Base-by-base conservation (phyloP, 176 grass and related monocot genomes). In the Typha latifolia region DNA sequence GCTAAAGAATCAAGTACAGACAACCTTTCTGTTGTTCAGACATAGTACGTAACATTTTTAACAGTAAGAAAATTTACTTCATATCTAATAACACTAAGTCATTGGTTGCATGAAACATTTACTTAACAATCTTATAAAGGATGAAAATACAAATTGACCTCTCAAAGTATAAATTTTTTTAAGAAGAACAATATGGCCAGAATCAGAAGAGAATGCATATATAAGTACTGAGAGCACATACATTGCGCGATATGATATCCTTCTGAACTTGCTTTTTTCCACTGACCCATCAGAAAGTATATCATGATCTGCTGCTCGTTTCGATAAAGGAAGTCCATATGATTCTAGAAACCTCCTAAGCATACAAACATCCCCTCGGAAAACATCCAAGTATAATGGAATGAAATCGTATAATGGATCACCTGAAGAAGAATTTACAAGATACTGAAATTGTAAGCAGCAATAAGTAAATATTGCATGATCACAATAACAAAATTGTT, bases 351-450 rank as follows among this genome's bases (percentile, higher is more conserved):
- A 84, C 12, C 85, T 77, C 81, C 79, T 81, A 32, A 99, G 83
- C 68, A 99, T 81, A 72, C 56, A 75, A 18, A 15, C 68, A 64
- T 93, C 86, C 80, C 94, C 86, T 47, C 81, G 84, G 51, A 99
- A 89, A 82, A 93, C 74, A 87, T 99, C 94, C 47, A 99, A 63
- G 59, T 93, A 87, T 74, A 99, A 74, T 0, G 94, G 94, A 87
- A 99, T 99, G 51, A 99, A 62, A 69, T 99, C 94, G 16, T 73
- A 93, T 49, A 99, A 67, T 62, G 88, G 86, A 85, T 99, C 89
- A 31, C 94, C 94, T 99, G 76, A 27, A 83, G 47, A 63, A 68
- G 21, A 12, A 77, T 1, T 10, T 43, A 29, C 27, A 29, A 2
- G 1, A 29, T 29, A 29, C 27, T 43, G 14, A 31, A 10, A 52